Evolutionary conservation across 768 basidiomycete species (phyloP), one percentile per base, ranked within the genome.

Genomic region (Phaffia tasmanica): DNA sequence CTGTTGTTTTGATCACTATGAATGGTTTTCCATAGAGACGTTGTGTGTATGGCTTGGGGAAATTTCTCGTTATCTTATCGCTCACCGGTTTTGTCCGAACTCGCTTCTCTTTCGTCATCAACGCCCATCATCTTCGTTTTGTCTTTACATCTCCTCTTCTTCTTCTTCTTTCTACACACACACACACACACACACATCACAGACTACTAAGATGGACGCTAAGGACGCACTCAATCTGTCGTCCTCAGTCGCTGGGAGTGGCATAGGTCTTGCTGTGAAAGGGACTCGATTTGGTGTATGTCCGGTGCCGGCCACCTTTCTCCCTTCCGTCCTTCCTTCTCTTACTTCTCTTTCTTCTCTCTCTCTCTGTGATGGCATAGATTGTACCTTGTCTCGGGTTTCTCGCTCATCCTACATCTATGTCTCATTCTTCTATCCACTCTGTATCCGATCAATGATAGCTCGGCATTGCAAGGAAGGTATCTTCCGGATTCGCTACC

Each of bases 401-500:
- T 30, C 46, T 51, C 25, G 9, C 25, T 27, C n/a, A 47, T 6
- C 25, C 49, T 47, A 48, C n/a, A 25, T 49, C 42, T 61, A 27
- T 61, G 56, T 29, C 56, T 21, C 27, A 57, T 32, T 25, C 62
- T 27, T 25, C 15, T 6, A 3, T 32, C 11, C n/a, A 25, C 23
- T 47, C 51, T 47, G 32, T 21, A 16, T 32, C 16, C 30, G 11
- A 42, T 11, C 11, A 4, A 42, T 42, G 35, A 42, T 42, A 42
- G 35, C 30, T 46, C 18, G 19, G 5, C 5, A 6, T 16, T 7
- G 51, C n/a, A 9, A 1, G n/a, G n/a, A 5, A 1, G 32, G 16
- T 48, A 9, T 54, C 18, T 11, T 60, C 58, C 25, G 80, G 82
- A 19, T 81, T 83, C 0, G 81, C 84, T 16, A 83, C 82, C 0